Evolutionary conservation across 2,329 filamentous ascomycete genomes (phyloP).

Genomic region (Corinectria fuckeliana): DNA sequence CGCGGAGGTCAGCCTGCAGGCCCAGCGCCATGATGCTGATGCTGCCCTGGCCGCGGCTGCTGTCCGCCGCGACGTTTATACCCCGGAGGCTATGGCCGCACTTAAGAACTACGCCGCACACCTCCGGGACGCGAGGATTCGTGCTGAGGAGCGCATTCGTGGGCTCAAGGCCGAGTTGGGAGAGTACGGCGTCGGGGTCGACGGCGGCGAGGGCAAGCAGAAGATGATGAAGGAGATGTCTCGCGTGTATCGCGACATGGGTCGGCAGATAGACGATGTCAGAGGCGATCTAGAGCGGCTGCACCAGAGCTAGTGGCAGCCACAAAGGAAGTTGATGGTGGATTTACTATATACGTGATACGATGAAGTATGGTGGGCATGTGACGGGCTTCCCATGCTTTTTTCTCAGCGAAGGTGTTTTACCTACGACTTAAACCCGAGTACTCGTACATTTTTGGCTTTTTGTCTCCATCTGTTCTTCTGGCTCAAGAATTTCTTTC

Average conservation of each 20-base stretch:
- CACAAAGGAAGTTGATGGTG: not conserved
- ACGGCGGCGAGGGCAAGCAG: constrained; percentile 50
- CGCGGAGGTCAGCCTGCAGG: constrained; percentile 50
- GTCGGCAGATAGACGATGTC: constrained; percentile 56
- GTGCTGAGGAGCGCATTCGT: constrained; percentile 53
- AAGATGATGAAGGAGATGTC: constrained; percentile 61
- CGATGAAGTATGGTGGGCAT: not conserved
- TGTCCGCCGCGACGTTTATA: constrained; percentile 51
- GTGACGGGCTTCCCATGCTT: not conserved
- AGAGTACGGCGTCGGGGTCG: constrained; percentile 56
- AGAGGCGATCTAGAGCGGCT: constrained; percentile 53
- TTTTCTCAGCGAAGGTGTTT: not conserved
- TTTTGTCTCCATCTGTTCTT: constrained; percentile 24
- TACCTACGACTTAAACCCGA: constrained; percentile 13
- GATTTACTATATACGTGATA: constrained; percentile 1
- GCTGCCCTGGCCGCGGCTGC: constrained; percentile 44
- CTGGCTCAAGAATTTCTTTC: constrained; percentile 12
- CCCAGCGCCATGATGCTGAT: constrained; percentile 50
- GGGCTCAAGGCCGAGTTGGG: constrained; percentile 51
- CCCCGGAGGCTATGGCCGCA: constrained; percentile 50
- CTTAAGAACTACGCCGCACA: constrained; percentile 57
- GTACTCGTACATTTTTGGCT: constrained; percentile 33
- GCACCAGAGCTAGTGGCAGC: constrained; percentile 26
- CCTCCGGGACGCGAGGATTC: constrained; percentile 54
- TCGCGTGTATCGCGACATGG: constrained; percentile 57